Base-by-base conservation (phyloP, 164 flowering plant genomes). In the Macadamia tetraphylla region DNA sequence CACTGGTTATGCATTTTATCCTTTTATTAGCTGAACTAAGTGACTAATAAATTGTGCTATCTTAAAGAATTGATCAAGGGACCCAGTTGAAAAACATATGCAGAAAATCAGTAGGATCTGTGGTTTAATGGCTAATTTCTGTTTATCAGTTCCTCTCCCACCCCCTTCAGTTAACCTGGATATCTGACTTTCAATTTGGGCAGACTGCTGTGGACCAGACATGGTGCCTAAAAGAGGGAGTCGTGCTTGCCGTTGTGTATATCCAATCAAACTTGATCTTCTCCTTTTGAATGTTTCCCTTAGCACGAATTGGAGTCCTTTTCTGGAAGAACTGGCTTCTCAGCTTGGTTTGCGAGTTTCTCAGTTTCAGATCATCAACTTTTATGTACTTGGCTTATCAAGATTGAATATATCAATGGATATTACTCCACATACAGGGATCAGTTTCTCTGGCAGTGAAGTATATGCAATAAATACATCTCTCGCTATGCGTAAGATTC, bases 391-490 rank as follows among this genome's bases (percentile, higher is more conserved):
- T 53, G 72, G 80, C 70, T 74, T 75, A 64, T 80, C 88, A 40
- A 81, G 76, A 60, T 78, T 85, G 70, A 86, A 86, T 77, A 83
- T 88, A 66, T 86, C 93, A 46, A 82, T 88, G 89, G 88, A 88
- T 65, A 77, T 88, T 57, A 86, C 85, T 68, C 90, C 93, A n/a
- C 82, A 79, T 67, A 81, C 74, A 9, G 90, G 90, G 51, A 76
- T 80, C 68, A 79, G 90, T 77, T 88, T 88, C 66, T 79, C 87
- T 65, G 77, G 81, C 35, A 75, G 68, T 66, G 88, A 78, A 61
- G 89, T 85, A 68, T 68, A 83, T 65, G 74, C 73, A 49, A 82
- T 88, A 77, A 85, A 88, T 71, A 73, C 81, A 62, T 79, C 90
- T 9, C 84, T 88, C 60, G 58, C 70, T 30, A 58, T 64, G 71